These are phyloP conservation scores for Sorghum bicolor DNA, from an alignment of 176 grass and related monocot genomes.

Conservation along the genomic window DNA sequence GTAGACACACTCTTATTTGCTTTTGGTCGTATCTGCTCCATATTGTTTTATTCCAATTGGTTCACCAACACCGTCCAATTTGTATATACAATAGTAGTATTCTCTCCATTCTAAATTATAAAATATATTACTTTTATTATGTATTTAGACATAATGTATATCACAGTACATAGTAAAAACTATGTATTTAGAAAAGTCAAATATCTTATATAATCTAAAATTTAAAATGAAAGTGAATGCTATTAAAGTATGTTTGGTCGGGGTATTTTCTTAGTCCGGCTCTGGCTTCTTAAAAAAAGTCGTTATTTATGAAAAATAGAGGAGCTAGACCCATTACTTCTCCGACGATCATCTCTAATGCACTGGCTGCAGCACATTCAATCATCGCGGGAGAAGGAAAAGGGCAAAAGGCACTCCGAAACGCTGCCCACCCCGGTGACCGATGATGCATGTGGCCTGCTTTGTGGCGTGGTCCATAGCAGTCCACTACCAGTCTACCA, in stretches of 20 bases:
- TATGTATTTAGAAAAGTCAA: too few species aligned
- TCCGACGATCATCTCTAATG: too few species aligned
- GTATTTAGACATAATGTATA: not conserved
- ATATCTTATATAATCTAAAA: too few species aligned
- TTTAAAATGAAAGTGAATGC: not conserved
- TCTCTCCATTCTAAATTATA: accelerated
- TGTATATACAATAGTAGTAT: not conserved
- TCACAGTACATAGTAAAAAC: not conserved
- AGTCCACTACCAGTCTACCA: not conserved
- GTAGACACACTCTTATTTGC: not conserved
- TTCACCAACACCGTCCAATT: not conserved
- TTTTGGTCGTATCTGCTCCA: not conserved
- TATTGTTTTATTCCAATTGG: not conserved
- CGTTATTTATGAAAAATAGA: too few species aligned
- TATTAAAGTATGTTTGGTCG: too few species aligned
- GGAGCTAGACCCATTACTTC: too few species aligned
- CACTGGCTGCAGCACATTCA: not conserved
- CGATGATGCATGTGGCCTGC: slow-evolving; percentile 26
- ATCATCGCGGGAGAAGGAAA: not conserved
- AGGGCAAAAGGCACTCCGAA: not conserved
- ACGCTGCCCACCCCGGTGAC: not conserved
- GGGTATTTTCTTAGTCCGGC: too few species aligned
- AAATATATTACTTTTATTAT: not conserved
- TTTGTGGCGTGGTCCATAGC: slow-evolving; percentile 35
- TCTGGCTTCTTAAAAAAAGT: too few species aligned